Evolutionary conservation across 2,329 filamentous ascomycete species (phyloP), one percentile per base, ranked within the genome.

Genomic region (Elsinoe australis): DNA sequence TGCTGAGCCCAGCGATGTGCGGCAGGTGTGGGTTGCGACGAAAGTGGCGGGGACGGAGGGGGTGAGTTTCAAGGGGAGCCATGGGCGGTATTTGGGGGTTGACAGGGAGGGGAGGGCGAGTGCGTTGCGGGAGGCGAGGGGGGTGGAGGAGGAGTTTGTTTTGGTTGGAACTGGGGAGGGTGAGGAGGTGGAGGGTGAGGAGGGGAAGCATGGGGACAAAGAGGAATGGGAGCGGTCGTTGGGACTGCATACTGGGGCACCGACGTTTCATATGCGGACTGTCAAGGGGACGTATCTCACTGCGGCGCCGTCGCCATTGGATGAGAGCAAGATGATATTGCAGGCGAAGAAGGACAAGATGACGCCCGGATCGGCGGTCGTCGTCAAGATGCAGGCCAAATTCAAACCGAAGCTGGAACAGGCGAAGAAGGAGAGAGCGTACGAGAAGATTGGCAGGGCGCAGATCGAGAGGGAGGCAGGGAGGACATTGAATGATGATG

Each of bases 1-100:
- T 4, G 87, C 90, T 6, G 92, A 98, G 68, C 92, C 92, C 42
- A 89, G 95, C 65, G 89, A 96, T 64, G 89, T 96, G 52, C 75
- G 90, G 52, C 89, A 95, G 70, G 92, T 98, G 12, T 98, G 90
- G 86, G 79, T 96, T 55, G 87, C 86, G 52, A 94, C 85, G 57
- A 78, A 77, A 55, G 82, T 95, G 9, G 78, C 83, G 0, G 90
- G 90, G 3, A 90, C 85, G 1, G 86, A 94, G 54, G 57, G 54
- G 3, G 83, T 87, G 57, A 84, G 85, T 50, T 85, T 98, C 65
- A 95, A 95, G 67, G 87, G 87, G 0, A 85, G 90, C 58, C 86
- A 95, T 66, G 89, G 88, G 53, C 89, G 85, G 60, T 95, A 92
- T 62, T 76, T 96, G 2, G 80, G 83, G 51, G 90, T 86, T 67